Evolutionary conservation across 192 early-diverging fungal genomes (phyloP).

Genomic region (Phlyctochytrium bullatum): DNA sequence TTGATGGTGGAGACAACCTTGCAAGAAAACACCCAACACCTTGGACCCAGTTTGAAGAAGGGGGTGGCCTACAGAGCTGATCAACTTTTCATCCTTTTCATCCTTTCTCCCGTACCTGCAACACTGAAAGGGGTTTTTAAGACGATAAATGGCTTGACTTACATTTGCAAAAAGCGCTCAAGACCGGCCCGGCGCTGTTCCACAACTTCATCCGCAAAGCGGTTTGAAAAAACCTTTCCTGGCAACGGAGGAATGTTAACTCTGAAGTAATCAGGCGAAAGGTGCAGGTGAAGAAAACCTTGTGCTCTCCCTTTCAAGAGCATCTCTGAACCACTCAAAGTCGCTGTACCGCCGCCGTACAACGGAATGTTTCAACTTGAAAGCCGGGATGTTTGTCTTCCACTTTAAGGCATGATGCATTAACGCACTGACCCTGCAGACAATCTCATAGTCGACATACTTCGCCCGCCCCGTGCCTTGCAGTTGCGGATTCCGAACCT

Average conservation of each 20-base stretch:
- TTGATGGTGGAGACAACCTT: not conserved
- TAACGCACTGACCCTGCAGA: conserved; percentile 72
- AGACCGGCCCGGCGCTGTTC: conserved; percentile 85
- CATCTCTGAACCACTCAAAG: conserved; percentile 98
- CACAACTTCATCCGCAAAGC: conserved; percentile 94
- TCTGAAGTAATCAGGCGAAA: conserved; percentile 23
- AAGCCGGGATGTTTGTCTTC: conserved; percentile 94
- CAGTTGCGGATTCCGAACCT: conserved; percentile 85
- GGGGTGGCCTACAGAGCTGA: conserved; percentile 72
- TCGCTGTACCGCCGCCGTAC: conserved; percentile 95
- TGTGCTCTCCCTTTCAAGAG: conserved; percentile 84
- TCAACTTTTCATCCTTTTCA: no score
- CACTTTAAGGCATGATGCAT: not conserved
- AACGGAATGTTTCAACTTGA: conserved; percentile 78
- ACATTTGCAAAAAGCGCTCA: conserved; percentile 96
- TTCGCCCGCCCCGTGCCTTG: conserved; percentile 78
- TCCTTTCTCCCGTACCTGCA: no score
- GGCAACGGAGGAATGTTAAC: conserved; percentile 96
- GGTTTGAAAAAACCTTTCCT: conserved; percentile 94
- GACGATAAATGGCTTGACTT: conserved; percentile 28
- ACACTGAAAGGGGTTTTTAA: conserved; percentile 32
- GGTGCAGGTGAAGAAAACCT: conserved; percentile 26
- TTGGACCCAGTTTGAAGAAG: conserved; percentile 96
- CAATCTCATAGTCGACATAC: conserved; percentile 95
- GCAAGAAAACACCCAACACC: conserved; percentile 33